phyloP scores from a whole-genome alignment of 768 basidiomycete genomes.

The Lepiota venenata region DNA sequence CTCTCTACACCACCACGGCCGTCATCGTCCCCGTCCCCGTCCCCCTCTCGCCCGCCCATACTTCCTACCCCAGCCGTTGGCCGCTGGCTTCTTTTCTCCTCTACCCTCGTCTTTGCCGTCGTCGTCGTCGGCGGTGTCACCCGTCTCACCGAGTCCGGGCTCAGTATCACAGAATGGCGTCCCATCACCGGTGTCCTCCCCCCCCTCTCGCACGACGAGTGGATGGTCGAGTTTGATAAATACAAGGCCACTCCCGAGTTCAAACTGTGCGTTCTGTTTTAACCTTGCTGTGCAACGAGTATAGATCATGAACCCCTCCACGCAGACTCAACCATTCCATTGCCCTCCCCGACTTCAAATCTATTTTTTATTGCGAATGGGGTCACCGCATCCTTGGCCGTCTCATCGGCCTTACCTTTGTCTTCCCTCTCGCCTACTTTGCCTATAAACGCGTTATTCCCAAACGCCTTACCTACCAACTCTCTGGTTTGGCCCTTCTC shows the following conservation, averaged over 20 bases:
- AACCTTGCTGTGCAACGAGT: background rate
- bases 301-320: background rate
- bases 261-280: conserved; percentile 65
- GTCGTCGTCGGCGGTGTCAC: conserved; percentile 96
- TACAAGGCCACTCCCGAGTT: conserved; percentile 96
- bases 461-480: conserved; percentile 52
- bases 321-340: conserved; percentile 86
- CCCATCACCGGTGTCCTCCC: conserved; percentile 89
- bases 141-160: conserved; percentile 92
- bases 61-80: conserved; percentile 71
- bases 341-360: conserved; percentile 87
- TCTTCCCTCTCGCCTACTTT: conserved; percentile 84
- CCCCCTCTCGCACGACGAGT: conserved; percentile 70
- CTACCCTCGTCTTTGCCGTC: conserved; percentile 85
- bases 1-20: conserved; percentile 11
- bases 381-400: conserved; percentile 92
- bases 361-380: conserved; percentile 99
- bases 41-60: conserved; percentile 35
- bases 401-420: conserved; percentile 77
- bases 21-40: conserved; percentile 8
- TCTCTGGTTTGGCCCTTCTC: conserved; percentile 70
- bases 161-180: conserved; percentile 98
- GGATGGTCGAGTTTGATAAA: conserved; percentile 89
- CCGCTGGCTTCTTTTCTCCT: conserved; percentile 82
- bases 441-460: conserved; percentile 67